These are phyloP conservation scores for Rhododendron henanense DNA, from an alignment of 148 eudicot genomes.

Conservation along the genomic window DNA sequence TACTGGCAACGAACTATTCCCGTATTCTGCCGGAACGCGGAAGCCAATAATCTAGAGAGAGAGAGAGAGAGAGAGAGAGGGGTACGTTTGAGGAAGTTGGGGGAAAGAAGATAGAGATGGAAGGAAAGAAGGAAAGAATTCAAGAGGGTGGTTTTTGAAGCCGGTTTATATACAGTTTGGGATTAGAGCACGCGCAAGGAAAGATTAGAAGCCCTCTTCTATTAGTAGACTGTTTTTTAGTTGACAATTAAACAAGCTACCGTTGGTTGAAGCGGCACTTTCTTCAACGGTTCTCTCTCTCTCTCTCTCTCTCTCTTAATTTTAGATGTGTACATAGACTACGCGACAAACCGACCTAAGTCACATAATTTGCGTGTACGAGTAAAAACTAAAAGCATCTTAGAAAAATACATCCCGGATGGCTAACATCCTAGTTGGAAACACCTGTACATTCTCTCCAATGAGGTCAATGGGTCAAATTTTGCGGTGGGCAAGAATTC, in stretches of 20 bases:
- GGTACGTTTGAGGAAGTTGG: background rate
- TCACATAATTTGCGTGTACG: background rate
- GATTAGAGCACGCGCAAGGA: background rate
- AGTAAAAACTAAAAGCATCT: no score
- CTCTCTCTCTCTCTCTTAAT: no score
- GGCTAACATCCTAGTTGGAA: background rate
- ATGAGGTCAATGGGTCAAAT: background rate
- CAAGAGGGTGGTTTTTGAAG: background rate
- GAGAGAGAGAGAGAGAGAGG: background rate
- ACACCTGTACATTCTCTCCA: background rate
- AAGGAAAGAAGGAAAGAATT: background rate
- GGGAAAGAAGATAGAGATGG: slow-evolving; percentile 8
- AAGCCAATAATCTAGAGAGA: background rate
- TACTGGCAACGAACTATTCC: background rate
- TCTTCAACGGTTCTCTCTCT: background rate
- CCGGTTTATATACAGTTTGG: slow-evolving; percentile 4
- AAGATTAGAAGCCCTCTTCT: background rate
- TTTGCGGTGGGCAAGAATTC: background rate
- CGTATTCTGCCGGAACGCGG: no score
- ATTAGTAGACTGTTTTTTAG: background rate
- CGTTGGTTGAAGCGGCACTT: slow-evolving; percentile 13
- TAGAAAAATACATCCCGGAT: no score
- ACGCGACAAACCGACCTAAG: background rate
- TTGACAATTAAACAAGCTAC: background rate
- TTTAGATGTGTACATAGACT: no score